These are phyloP conservation scores for Pholiota microspora DNA, from an alignment of 768 basidiomycete genomes.

Conservation along the genomic window DNA sequence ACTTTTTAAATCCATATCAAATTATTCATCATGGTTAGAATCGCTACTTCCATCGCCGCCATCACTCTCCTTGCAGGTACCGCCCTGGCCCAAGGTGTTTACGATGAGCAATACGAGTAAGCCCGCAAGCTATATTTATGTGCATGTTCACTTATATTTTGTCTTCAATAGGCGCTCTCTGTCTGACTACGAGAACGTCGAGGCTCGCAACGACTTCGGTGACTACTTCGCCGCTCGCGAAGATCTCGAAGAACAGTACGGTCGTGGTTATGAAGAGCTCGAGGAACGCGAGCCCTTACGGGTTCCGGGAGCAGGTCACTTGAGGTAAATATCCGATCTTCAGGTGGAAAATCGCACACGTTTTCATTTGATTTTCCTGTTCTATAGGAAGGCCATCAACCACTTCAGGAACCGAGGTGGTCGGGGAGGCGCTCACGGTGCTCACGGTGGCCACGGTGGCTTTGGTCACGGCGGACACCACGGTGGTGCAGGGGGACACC, in stretches of 20 bases:
- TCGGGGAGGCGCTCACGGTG: too few species aligned
- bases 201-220: neutral
- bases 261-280: neutral
- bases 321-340: neutral
- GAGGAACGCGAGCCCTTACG: neutral
- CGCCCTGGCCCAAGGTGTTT: neutral
- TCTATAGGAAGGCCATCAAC: too few species aligned
- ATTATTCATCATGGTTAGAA: slow-evolving; percentile 3
- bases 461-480: too few species aligned
- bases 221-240: neutral
- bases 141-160: neutral
- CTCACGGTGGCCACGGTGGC: too few species aligned
- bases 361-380: too few species aligned
- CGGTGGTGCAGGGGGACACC: too few species aligned
- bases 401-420: too few species aligned
- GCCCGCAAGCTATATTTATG: neutral
- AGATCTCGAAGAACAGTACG: neutral
- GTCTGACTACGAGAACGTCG: neutral
- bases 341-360: too few species aligned
- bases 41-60: slow-evolving; percentile 1
- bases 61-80: slow-evolving; percentile 3
- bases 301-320: neutral
- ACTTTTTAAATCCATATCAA: neutral
- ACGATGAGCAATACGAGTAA: neutral
- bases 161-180: neutral